phyloP scores from a whole-genome alignment of 148 eudicot genomes.

The Rhododendron molle region DNA sequence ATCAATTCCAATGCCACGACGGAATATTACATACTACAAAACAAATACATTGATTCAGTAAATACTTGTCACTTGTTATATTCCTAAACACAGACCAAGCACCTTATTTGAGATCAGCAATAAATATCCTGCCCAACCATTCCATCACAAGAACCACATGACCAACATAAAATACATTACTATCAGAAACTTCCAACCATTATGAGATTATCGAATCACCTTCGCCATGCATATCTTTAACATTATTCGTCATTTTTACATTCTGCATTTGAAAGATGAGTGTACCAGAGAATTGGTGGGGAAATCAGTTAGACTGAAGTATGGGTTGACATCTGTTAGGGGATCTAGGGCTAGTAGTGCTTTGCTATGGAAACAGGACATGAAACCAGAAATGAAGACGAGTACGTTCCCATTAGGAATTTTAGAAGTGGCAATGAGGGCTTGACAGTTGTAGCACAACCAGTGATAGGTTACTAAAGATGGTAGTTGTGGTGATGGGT shows the following conservation, averaged over 20 bases:
- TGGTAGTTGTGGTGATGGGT: not conserved
- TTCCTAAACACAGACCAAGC: not conserved
- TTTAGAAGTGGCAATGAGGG: not conserved
- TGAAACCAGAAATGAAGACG: not conserved
- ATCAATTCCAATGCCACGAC: slow-evolving; percentile 97
- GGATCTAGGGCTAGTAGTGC: not conserved
- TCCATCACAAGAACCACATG: not conserved
- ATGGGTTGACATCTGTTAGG: not conserved
- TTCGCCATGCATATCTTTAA: not conserved
- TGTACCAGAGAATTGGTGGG: not conserved
- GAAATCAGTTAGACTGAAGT: not conserved
- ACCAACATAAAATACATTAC: not conserved
- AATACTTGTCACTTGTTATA: not conserved
- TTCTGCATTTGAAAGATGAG: not conserved
- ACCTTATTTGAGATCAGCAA: not conserved
- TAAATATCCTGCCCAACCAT: not conserved
- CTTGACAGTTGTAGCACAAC: not conserved
- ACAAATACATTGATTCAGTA: not conserved
- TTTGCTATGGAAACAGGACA: not conserved
- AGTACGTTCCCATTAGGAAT: not conserved
- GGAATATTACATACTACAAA: slow-evolving; percentile 75
- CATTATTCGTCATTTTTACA: not conserved
- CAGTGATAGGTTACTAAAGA: not conserved
- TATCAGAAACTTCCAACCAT: not conserved
- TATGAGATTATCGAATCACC: not conserved